These are phyloP conservation scores for Coemansia asiatica DNA, from an alignment of 192 early-diverging fungal species.

Conservation along the genomic window DNA sequence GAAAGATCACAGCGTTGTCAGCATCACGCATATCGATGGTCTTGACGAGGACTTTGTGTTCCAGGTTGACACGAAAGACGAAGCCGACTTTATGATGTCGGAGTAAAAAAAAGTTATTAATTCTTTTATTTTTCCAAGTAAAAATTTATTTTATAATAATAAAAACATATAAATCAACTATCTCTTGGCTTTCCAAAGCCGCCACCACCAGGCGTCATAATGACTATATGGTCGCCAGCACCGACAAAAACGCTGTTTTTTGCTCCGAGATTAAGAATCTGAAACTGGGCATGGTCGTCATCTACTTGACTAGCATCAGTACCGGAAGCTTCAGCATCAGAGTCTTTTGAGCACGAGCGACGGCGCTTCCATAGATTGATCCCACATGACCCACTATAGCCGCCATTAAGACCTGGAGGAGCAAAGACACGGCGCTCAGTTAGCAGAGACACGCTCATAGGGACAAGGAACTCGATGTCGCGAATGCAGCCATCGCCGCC, in stretches of 20 bases:
- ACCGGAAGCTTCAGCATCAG: not conserved
- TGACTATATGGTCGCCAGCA: slow-evolving; percentile 77
- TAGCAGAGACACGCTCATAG: slow-evolving; percentile 85
- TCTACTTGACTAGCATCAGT: not conserved
- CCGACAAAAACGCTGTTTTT: slow-evolving; percentile 83
- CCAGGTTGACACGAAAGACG: slow-evolving; percentile 30
- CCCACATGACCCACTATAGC: slow-evolving; percentile 69
- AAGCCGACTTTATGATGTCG: slow-evolving; percentile 32
- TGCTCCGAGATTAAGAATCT: slow-evolving; percentile 72
- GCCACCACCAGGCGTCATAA: slow-evolving; percentile 93
- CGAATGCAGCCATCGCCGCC: slow-evolving; percentile 92
- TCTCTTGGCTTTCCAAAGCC: slow-evolving; percentile 56
- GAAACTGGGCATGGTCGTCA: slow-evolving; percentile 12
- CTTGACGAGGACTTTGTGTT: slow-evolving; percentile 38
- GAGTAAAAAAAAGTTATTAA: slow-evolving; percentile 11
- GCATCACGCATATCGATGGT: slow-evolving; percentile 44
- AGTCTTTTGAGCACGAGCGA: slow-evolving; percentile 6
- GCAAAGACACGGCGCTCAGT: slow-evolving; percentile 86
- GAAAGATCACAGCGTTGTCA: slow-evolving; percentile 57
- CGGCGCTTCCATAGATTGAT: slow-evolving; percentile 77
- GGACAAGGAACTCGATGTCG: slow-evolving; percentile 91
- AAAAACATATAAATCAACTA: not conserved
- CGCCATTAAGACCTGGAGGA: slow-evolving; percentile 87
- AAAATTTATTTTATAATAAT: not conserved
- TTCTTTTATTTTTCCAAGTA: not conserved